Conservation (phyloP, 148 eudicot genomes). For the Polygonum aviculare region DNA sequence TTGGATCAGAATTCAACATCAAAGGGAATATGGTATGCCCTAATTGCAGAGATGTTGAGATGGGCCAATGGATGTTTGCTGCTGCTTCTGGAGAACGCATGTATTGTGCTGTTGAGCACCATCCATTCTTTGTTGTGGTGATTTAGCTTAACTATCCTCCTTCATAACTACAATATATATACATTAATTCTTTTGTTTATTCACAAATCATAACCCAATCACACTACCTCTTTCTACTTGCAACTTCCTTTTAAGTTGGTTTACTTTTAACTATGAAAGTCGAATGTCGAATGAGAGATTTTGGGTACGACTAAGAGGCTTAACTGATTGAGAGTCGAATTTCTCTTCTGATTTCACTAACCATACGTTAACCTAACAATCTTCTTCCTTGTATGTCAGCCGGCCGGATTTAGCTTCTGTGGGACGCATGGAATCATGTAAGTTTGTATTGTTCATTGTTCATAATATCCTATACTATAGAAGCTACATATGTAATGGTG, state of each 20-base stretch:
- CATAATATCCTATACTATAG: background rate
- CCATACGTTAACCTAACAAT: background rate
- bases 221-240: background rate
- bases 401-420: background rate
- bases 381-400: background rate
- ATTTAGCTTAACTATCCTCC: slow-evolving; percentile 1
- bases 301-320: too few species aligned
- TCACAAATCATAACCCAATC: background rate
- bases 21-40: slow-evolving; percentile 85
- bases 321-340: too few species aligned
- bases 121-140: slow-evolving; percentile 8
- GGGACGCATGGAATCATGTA: background rate
- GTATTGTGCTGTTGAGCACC: slow-evolving; percentile 25
- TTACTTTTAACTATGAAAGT: background rate
- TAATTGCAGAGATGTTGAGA: slow-evolving; percentile 64
- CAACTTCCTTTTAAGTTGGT: background rate
- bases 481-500: background rate
- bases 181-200: background rate
- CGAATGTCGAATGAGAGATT: too few species aligned
- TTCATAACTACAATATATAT: background rate
- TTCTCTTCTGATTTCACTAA: too few species aligned
- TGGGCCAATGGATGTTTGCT: slow-evolving; percentile 60
- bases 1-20: slow-evolving; percentile 66
- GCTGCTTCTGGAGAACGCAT: slow-evolving; percentile 31
- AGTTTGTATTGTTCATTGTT: background rate